Evolutionary conservation across 2,329 filamentous ascomycete genomes (phyloP), one percentile per base, ranked within the genome.

Genomic region (Gaeumannomyces tritici): DNA sequence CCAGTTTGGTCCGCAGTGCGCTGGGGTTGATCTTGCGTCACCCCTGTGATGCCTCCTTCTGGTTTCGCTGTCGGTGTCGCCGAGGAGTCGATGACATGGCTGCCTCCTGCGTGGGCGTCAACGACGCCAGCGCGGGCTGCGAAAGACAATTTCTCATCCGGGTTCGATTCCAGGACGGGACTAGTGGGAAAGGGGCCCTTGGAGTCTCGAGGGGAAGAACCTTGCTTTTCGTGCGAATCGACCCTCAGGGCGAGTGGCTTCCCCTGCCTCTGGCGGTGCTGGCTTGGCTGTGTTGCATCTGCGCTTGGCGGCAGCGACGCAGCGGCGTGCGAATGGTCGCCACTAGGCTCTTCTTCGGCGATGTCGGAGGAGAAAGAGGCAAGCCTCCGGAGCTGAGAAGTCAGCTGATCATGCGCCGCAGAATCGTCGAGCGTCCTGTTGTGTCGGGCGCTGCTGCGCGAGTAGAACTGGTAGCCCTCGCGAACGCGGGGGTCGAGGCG

Each of bases 401-500:
- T 2, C 6, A 51, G 21, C 15, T 47, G 21, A 31, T 12, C 60
- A 28, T 28, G 27, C 12, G 42, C 29, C 24, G 18, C 60, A 0
- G 28, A 15, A 24, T 33, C 24, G 24, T 56, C 29, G 29, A 56
- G 28, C 4, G 28, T 12, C 21, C 29, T 24, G 28, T 26, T 56
- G 55, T 56, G 24, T 7, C 55, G 15, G 55, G 15, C 18, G 33
- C 27, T 21, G 55, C 15, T 26, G 55, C 56, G 6, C n/a, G 3
- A 33, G 27, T 9, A 35, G 15, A 26, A 24, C 31, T 61, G 65
- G 27, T 64, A 55, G 18, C 55, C 61, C 62, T 65, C 62, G 11
- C 62, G 60, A 4, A 61, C 61, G 15, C 59, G 54, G 2, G 64
- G 57, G 11, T 57, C 57, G 13, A 65, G 42, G 15, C 60, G 58